Conservation (phyloP, 2,329 filamentous ascomycete species). For the Paraphaeosphaeria minitans region DNA sequence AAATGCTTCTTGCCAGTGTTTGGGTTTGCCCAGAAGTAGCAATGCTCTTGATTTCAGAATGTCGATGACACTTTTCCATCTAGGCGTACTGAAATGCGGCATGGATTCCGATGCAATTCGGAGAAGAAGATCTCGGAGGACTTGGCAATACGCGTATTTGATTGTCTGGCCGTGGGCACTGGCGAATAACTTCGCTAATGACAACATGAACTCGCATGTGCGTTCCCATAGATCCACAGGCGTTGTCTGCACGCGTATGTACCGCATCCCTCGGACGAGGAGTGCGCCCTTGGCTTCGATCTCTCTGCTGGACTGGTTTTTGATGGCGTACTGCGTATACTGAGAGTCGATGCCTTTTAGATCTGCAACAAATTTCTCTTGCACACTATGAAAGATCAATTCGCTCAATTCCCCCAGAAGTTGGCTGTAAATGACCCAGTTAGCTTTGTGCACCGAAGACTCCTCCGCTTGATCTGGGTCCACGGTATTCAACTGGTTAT, state of each 20-base stretch:
- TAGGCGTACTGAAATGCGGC: constrained; percentile 76
- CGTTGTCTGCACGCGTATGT: constrained; percentile 76
- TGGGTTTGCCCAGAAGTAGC: constrained; percentile 87
- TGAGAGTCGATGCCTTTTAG: constrained; percentile 80
- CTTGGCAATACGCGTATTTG: constrained; percentile 93
- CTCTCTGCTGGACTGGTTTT: constrained; percentile 70
- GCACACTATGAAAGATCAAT: constrained; percentile 84
- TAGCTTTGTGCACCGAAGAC: constrained; percentile 85
- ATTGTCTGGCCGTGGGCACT: constrained; percentile 85
- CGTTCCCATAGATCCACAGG: constrained; percentile 79
- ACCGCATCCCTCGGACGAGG: constrained; percentile 88
- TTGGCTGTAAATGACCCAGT: constrained; percentile 94
- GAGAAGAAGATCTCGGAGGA: constrained; percentile 83
- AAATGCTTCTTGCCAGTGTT: constrained; percentile 89
- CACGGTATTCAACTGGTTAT: constrained; percentile 88
- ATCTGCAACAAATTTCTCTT: constrained; percentile 79
- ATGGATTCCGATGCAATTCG: constrained; percentile 83
- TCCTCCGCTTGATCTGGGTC: constrained; percentile 79
- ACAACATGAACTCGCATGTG: constrained; percentile 86
- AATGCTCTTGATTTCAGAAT: constrained; percentile 77
- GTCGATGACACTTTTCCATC: constrained; percentile 85
- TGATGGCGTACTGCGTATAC: constrained; percentile 74
- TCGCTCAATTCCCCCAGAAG: constrained; percentile 96
- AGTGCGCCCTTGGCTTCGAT: constrained; percentile 83
- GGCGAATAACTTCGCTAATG: constrained; percentile 80